These are phyloP conservation scores for Neotropicomus parvogracilis DNA, from an alignment of 1,284 basidiomycete genomes.

Conservation along the genomic window DNA sequence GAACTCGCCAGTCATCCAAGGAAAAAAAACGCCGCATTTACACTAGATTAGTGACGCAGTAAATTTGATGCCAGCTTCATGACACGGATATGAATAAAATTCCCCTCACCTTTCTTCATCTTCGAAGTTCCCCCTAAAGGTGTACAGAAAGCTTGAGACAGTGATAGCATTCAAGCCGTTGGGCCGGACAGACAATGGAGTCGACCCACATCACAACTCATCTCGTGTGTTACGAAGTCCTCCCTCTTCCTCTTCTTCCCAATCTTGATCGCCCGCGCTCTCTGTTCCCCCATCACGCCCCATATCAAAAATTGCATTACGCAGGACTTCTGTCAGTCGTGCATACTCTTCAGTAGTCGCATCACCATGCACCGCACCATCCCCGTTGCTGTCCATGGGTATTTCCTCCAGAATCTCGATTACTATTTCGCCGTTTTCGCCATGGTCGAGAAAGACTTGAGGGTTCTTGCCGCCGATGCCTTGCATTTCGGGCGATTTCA, in stretches of 20 bases:
- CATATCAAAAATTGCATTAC: slow-evolving; percentile 39
- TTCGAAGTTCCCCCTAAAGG: slow-evolving; percentile 5
- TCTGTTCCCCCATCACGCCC: slow-evolving; percentile 26
- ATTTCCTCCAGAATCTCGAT: slow-evolving; percentile 55
- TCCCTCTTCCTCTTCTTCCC: slow-evolving; percentile 23
- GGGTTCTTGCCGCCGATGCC: slow-evolving; percentile 29
- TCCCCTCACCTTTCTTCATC: slow-evolving; percentile 4
- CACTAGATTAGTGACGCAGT: slow-evolving; percentile 6
- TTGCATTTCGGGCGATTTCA: slow-evolving; percentile 35
- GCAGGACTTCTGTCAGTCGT: slow-evolving; percentile 40
- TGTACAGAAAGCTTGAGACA: slow-evolving; percentile 7
- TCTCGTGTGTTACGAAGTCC: slow-evolving; percentile 32
- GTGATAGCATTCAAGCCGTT: slow-evolving; percentile 17
- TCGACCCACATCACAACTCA: slow-evolving; percentile 38
- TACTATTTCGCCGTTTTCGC: slow-evolving; percentile 51
- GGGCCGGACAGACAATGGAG: slow-evolving; percentile 16
- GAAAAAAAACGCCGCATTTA: slow-evolving; percentile 12
- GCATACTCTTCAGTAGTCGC: slow-evolving; percentile 30
- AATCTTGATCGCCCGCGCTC: slow-evolving; percentile 22
- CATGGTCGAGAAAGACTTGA: slow-evolving; percentile 40
- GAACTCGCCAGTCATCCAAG: slow-evolving; percentile 6
- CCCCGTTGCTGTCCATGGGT: slow-evolving; percentile 35
- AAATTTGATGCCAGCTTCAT: slow-evolving; percentile 24
- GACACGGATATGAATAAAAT: slow-evolving; percentile 28
- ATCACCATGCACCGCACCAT: slow-evolving; percentile 26